A percentile compares a stretch with the other conserved stretches of the same genome.
phyloP scores from a whole-genome alignment of 129 eudicot species.

The Saposhnikovia divaricata region DNA sequence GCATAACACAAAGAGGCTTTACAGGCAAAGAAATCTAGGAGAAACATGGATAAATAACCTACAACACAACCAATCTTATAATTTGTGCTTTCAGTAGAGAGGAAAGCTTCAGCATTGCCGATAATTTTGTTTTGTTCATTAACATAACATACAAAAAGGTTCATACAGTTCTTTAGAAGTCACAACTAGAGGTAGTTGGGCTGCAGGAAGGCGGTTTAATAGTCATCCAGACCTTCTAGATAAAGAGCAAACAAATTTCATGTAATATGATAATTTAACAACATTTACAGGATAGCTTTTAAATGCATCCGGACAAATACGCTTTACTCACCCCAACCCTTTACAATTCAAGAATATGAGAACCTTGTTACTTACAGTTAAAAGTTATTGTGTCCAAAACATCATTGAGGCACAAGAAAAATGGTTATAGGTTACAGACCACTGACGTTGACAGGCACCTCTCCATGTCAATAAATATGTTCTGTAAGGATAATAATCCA shows the following conservation, averaged over 20 bases:
- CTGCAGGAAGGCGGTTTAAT: not conserved
- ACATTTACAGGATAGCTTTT: not conserved
- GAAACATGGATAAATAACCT: not conserved
- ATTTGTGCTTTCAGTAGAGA: not conserved
- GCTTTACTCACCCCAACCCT: not conserved
- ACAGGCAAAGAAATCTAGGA: not conserved
- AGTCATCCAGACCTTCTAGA: not conserved
- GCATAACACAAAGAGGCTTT: slow-evolving; percentile 17
- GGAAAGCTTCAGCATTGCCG: not conserved
- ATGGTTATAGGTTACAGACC: not conserved
- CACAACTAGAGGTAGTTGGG: not conserved
- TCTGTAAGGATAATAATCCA: not conserved
- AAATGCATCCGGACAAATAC: not conserved
- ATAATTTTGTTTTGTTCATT: not conserved
- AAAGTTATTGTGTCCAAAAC: not conserved
- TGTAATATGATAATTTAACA: not conserved
- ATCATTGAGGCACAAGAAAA: not conserved
- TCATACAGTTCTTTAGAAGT: not conserved
- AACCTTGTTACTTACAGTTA: not conserved
- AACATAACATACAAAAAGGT: not conserved
- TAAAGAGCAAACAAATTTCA: not conserved
- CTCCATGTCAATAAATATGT: not conserved
- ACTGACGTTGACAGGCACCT: not conserved
- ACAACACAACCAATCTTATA: not conserved
- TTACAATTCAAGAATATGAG: not conserved